Evolutionary conservation across 306 rosid species (phyloP).

Genomic region (Medicago lupulina): DNA sequence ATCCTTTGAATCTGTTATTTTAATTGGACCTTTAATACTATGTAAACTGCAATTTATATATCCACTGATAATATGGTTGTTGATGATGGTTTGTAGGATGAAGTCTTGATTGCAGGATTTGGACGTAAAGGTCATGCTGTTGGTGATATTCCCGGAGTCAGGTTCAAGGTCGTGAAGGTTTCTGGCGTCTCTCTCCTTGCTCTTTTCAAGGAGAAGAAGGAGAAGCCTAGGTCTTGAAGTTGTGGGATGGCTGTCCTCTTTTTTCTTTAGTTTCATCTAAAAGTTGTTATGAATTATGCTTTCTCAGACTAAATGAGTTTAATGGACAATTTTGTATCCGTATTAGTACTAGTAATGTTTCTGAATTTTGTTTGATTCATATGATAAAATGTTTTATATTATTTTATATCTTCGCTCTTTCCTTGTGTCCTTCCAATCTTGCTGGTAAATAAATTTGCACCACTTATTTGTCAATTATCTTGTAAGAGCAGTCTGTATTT

Average conservation of each 20-base stretch:
- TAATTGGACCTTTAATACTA: neutral
- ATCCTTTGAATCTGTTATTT: neutral
- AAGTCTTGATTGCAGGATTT: slow-evolving; percentile 83
- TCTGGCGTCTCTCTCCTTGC: slow-evolving; percentile 75
- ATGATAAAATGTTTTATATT: neutral
- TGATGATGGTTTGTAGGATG: slow-evolving; percentile 59
- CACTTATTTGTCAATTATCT: no score
- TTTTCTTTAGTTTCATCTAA: slow-evolving; percentile 4
- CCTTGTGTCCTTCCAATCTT: neutral
- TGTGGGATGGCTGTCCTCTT: neutral
- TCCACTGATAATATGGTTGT: slow-evolving; percentile 8
- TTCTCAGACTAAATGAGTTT: slow-evolving; percentile 18
- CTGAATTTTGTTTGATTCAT: slow-evolving; percentile 20
- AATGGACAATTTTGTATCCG: slow-evolving; percentile 44
- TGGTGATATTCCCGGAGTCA: slow-evolving; percentile 85
- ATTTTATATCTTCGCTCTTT: neutral
- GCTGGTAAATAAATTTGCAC: no score
- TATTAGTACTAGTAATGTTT: neutral
- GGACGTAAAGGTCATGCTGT: slow-evolving; percentile 86
- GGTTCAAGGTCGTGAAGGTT: slow-evolving; percentile 79
- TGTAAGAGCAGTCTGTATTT: no score
- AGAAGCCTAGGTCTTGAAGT: slow-evolving; percentile 69
- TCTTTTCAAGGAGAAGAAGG: slow-evolving; percentile 60
- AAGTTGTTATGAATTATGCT: slow-evolving; percentile 16
- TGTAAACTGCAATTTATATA: neutral